A percentile compares a stretch with the other conserved stretches of the same genome.
Conservation (phyloP, 2,329 filamentous ascomycete genomes). For the Fonsecaea erecta region DNA sequence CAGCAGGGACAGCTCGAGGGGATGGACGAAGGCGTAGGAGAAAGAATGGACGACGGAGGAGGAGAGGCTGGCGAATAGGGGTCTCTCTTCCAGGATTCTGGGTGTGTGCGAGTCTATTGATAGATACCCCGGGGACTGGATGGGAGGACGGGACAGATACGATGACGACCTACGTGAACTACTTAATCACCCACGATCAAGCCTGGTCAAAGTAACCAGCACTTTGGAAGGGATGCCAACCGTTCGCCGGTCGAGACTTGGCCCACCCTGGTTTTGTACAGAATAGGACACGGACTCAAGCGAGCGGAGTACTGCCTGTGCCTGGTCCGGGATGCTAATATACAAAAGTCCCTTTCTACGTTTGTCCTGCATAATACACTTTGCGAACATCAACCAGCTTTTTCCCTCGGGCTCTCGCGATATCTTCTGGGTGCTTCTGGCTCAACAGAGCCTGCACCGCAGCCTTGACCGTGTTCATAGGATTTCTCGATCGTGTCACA, state of each 20-base stretch:
- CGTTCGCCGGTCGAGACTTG: not conserved
- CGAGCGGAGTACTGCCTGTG: not conserved
- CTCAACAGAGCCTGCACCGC: conserved; percentile 78
- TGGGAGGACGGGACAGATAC: not conserved
- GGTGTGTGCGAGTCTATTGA: not conserved
- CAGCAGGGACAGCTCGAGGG: conserved; percentile 85
- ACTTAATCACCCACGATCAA: not conserved
- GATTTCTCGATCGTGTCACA: conserved; percentile 85
- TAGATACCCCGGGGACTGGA: not conserved
- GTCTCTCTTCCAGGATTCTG: not conserved
- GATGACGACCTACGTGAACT: not conserved
- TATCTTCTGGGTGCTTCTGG: conserved; percentile 85
- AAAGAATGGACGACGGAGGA: conserved; percentile 8
- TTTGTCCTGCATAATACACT: conserved; percentile 89
- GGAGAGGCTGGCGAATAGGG: not conserved
- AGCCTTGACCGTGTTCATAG: conserved; percentile 97
- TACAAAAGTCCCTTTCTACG: conserved; percentile 49
- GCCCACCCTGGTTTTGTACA: conserved; percentile 6
- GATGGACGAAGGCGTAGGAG: conserved; percentile 17
- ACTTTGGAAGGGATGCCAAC: not conserved
- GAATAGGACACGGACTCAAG: not conserved
- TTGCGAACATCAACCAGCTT: conserved; percentile 96
- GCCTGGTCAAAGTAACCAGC: not conserved
- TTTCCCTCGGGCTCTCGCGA: conserved; percentile 86
- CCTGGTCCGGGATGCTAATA: not conserved